These are phyloP conservation scores for Phyllostachys edulis DNA, from an alignment of 176 grass and related monocot genomes.

Conservation along the genomic window DNA sequence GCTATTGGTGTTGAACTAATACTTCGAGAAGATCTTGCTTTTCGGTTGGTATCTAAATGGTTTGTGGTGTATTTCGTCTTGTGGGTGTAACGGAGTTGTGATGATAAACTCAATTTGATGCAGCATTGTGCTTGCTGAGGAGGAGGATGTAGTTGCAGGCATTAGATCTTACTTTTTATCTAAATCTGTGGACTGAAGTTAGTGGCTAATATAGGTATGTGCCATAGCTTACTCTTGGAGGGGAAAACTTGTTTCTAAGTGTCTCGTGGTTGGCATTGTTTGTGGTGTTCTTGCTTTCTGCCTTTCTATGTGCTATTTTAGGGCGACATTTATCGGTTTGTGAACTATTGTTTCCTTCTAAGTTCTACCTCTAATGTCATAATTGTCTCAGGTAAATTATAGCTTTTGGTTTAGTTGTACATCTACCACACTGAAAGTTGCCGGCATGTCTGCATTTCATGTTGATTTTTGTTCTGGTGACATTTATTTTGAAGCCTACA, in stretches of 20 bases:
- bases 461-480: neutral
- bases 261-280: neutral
- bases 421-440: neutral
- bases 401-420: neutral
- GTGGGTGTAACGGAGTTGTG: neutral
- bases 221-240: neutral
- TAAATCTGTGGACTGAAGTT: neutral
- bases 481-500: neutral
- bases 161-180: neutral
- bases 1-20: neutral
- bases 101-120: neutral
- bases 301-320: neutral
- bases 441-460: neutral
- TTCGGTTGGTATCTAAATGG: neutral
- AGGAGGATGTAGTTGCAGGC: neutral
- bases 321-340: neutral
- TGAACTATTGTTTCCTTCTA: neutral
- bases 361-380: neutral
- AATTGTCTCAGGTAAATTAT: neutral
- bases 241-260: neutral
- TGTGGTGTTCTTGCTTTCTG: neutral
- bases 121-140: neutral
- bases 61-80: neutral
- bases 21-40: neutral
- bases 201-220: neutral